Evolutionary conservation across 768 basidiomycete genomes (phyloP).

Genomic region (Tulasnella sp.): DNA sequence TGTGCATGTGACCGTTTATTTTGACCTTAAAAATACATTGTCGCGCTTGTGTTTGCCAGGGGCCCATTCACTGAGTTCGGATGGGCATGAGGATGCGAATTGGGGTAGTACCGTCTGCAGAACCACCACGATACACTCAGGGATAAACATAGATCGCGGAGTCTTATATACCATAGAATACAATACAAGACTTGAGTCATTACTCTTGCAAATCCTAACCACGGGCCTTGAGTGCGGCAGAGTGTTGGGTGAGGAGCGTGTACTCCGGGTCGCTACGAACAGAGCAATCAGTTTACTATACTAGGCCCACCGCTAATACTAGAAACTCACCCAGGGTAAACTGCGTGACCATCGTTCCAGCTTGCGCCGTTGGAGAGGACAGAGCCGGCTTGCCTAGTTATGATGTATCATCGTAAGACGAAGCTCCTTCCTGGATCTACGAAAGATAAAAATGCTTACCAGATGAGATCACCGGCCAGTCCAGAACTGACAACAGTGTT

Average conservation of each 20-base stretch:
- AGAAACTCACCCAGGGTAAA: slow-evolving; percentile 47
- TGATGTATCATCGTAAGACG: slow-evolving; percentile 9
- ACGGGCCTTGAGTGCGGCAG: slow-evolving; percentile 52
- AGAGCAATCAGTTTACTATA: background rate
- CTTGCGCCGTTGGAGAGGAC: slow-evolving; percentile 50
- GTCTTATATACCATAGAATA: background rate
- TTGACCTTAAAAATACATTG: too few relatives aligned
- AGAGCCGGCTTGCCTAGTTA: slow-evolving; percentile 51
- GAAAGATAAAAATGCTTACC: slow-evolving; percentile 44
- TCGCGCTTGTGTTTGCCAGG: too few relatives aligned
- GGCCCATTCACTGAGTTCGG: too few relatives aligned
- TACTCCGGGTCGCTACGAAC: slow-evolving; percentile 48
- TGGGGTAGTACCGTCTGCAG: too few relatives aligned
- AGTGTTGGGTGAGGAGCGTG: slow-evolving; percentile 49
- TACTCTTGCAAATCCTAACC: slow-evolving; percentile 36
- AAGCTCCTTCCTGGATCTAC: too few relatives aligned
- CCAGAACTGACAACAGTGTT: slow-evolving; percentile 25
- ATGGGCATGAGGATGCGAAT: too few relatives aligned
- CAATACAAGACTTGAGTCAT: background rate
- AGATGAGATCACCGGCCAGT: slow-evolving; percentile 59
- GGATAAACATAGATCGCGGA: background rate
- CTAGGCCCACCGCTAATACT: background rate
- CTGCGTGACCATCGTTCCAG: slow-evolving; percentile 54
- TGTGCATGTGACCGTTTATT: too few relatives aligned
- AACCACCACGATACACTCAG: too few relatives aligned